Base-by-base conservation (phyloP, 1,284 basidiomycete species). In the Puccinia novopanici region DNA sequence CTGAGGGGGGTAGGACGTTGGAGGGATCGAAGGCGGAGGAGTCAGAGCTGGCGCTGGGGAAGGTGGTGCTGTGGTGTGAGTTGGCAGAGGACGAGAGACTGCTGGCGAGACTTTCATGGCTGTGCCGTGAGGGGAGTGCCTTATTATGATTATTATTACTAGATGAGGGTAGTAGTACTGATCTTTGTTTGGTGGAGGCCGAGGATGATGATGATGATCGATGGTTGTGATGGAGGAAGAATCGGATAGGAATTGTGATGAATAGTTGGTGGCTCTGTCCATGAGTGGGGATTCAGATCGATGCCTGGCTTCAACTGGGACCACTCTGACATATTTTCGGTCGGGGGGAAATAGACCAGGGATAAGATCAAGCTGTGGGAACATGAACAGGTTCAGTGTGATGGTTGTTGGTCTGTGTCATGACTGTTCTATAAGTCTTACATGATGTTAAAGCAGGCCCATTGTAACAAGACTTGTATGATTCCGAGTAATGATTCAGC, bases 371-470 rank as follows among this genome's bases (percentile, higher is more conserved):
- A 88, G 68, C 94, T 97, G 83, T 59, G 22, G 40, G 19, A 55
- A 3, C 65, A 74, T 0, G 67, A 3, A 34, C 57, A 34, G 68
- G 72, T 74, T 67, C 72, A 50, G 81, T 82, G 6, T n/a, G n/a
- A n/a, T n/a, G n/a, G 19, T 65, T 74, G 78, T 76, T 63, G 37
- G 61, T 54, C 45, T 67, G 67, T 17, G 61, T 55, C 40, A 48
- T 52, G 22, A 34, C n/a, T n/a, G n/a, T n/a, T n/a, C n/a, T 8
- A 34, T 9, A n/a, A 22, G 4, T 88, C 92, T 82, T 83, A 95
- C 95, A 98, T 91, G 81, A 92, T 82, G 19, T 89, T 90, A 86
- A 98, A 98, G 82, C 95, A 88, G 61, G 91, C 86, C 94, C 94
- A 98, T 85, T 95, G 93, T 34, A 92, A 84, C 15, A 88, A 88